These are phyloP conservation scores for Lasiodiplodia citricola DNA, from an alignment of 2,329 filamentous ascomycete species.

Conservation along the genomic window DNA sequence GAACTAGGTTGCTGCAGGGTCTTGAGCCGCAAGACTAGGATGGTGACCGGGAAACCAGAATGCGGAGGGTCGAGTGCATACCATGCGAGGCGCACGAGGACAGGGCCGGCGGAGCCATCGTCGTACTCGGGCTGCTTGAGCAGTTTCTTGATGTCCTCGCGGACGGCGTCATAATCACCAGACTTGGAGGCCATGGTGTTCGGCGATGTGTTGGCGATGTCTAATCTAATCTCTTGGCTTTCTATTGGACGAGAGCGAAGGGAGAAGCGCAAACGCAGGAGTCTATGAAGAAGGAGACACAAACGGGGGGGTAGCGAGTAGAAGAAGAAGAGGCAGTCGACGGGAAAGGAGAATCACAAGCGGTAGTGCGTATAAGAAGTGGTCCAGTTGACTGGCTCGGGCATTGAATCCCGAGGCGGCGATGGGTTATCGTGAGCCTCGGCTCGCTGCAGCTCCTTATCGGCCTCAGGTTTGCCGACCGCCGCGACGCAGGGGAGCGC, in stretches of 20 bases:
- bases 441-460: slow-evolving; percentile 10
- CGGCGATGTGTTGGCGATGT: slow-evolving; percentile 8
- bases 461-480: slow-evolving; percentile 15
- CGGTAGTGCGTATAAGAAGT: not conserved
- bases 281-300: not conserved
- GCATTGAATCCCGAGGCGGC: slow-evolving; percentile 21
- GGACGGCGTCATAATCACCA: slow-evolving; percentile 53
- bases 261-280: not conserved
- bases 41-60: not conserved
- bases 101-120: slow-evolving; percentile 67
- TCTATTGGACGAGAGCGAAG: not conserved
- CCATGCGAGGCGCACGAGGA: slow-evolving; percentile 69
- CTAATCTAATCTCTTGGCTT: slow-evolving; percentile 20
- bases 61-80: slow-evolving; percentile 38
- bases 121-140: slow-evolving; percentile 68
- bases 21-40: slow-evolving; percentile 2
- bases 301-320: not conserved
- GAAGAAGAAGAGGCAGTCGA: not conserved
- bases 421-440: slow-evolving; percentile 24
- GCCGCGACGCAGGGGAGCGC: slow-evolving; percentile 5
- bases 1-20: not conserved
- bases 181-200: slow-evolving; percentile 30
- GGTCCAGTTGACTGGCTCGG: slow-evolving; percentile 12
- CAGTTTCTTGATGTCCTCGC: slow-evolving; percentile 59
- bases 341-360: not conserved